Percentiles rank a stretch among this genome's conserved stretches.
Conservation (phyloP, 352 stramenopile genomes). For the Pythium apleroticum region DNA sequence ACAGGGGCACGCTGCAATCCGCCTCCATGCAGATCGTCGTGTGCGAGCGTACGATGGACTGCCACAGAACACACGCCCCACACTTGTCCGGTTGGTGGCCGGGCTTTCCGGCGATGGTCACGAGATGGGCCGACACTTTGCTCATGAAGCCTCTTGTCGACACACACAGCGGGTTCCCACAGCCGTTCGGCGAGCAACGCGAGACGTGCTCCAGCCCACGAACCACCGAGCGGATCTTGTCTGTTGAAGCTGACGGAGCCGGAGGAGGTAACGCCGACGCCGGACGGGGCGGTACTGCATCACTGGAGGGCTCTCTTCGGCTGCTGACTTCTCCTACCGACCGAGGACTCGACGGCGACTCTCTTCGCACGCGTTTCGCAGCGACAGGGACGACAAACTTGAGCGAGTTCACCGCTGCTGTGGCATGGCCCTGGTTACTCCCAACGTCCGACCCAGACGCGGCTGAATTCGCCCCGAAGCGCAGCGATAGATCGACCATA, state of each 20-base stretch:
- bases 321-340: constrained; percentile 21
- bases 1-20: constrained; percentile 25
- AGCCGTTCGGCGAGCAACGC: constrained; percentile 22
- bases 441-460: neutral
- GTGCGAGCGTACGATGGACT: constrained; percentile 26
- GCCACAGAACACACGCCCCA: constrained; percentile 28
- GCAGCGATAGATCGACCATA: constrained; percentile 16
- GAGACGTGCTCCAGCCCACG: constrained; percentile 30
- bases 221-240: constrained; percentile 33
- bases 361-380: constrained; percentile 23
- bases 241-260: constrained; percentile 15
- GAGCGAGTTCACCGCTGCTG: constrained; percentile 21
- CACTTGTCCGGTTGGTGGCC: constrained; percentile 25
- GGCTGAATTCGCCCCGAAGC: neutral
- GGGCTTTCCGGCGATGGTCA: constrained; percentile 23
- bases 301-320: constrained; percentile 4
- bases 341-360: constrained; percentile 17
- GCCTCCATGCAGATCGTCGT: constrained; percentile 31
- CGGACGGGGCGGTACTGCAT: neutral
- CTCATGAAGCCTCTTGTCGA: constrained; percentile 29
- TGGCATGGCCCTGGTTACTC: constrained; percentile 1
- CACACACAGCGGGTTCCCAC: constrained; percentile 29
- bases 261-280: constrained; percentile 6
- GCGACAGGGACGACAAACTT: constrained; percentile 25
- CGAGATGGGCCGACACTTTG: constrained; percentile 30